These are phyloP conservation scores for Pestalotiopsis sp. DNA, from an alignment of 2,329 filamentous ascomycete species.

Conservation along the genomic window DNA sequence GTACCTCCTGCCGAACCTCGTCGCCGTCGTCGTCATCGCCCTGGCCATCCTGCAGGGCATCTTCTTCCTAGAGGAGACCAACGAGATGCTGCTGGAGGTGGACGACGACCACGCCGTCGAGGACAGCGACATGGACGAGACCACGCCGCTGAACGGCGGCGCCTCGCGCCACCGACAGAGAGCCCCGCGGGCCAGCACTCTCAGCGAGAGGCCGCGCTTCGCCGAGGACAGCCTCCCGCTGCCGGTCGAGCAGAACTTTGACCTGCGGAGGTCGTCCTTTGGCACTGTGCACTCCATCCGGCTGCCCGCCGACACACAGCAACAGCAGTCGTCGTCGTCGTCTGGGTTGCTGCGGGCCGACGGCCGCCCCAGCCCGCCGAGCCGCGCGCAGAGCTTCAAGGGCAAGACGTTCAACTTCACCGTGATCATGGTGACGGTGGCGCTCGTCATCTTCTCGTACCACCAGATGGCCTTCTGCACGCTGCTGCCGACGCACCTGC, in stretches of 20 bases:
- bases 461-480: slow-evolving; percentile 49
- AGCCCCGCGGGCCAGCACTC: slow-evolving; percentile 20
- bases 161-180: background rate
- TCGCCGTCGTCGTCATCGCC: slow-evolving; percentile 62
- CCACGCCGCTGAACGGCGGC: slow-evolving; percentile 24
- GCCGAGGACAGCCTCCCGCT: slow-evolving; percentile 37
- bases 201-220: slow-evolving; percentile 30
- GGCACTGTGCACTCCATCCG: slow-evolving; percentile 44
- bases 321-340: no score
- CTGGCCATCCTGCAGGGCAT: slow-evolving; percentile 65
- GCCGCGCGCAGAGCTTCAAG: slow-evolving; percentile 18
- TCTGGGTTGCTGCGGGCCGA: background rate
- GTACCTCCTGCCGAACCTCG: slow-evolving; percentile 70
- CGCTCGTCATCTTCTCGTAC: slow-evolving; percentile 43
- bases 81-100: slow-evolving; percentile 23
- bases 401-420: slow-evolving; percentile 40
- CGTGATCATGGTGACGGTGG: slow-evolving; percentile 43
- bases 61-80: slow-evolving; percentile 58
- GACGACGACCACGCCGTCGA: slow-evolving; percentile 22
- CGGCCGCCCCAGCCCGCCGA: background rate
- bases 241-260: slow-evolving; percentile 36
- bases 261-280: slow-evolving; percentile 40
- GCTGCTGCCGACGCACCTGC: slow-evolving; percentile 44
- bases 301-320: slow-evolving; percentile 22
- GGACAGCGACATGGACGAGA: slow-evolving; percentile 24